A percentile compares a stretch with the other conserved stretches of the same genome.
These are phyloP conservation scores for Kodamaea suecica DNA, from an alignment of 1,139 yeast species.

Conservation along the genomic window DNA sequence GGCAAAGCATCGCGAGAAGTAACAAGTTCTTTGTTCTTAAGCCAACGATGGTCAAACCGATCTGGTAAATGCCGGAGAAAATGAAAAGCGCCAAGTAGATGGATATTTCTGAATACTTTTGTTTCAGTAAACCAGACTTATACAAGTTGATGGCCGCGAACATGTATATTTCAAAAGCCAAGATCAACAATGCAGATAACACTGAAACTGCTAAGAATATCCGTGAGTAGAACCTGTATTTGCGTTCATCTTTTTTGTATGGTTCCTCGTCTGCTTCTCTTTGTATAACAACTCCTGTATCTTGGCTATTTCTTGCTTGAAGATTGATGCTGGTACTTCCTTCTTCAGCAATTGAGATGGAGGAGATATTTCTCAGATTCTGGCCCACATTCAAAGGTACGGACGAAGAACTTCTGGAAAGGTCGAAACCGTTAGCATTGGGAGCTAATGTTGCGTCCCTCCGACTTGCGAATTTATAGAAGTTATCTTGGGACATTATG, in stretches of 20 bases:
- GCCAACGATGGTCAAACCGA: slow-evolving; percentile 42
- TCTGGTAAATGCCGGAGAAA: slow-evolving; percentile 25
- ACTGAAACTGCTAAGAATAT: slow-evolving; percentile 28
- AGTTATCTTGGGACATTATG: slow-evolving; percentile 9
- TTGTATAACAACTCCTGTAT: no score
- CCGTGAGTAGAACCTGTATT: slow-evolving; percentile 15
- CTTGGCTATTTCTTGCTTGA: no score
- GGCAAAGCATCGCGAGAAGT: slow-evolving; percentile 39
- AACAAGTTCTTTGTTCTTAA: slow-evolving; percentile 41
- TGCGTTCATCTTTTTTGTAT: slow-evolving; percentile 6
- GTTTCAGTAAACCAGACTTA: slow-evolving; percentile 15
- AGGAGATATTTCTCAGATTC: background rate
- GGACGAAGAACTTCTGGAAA: slow-evolving; percentile 3
- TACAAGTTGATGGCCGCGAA: slow-evolving; percentile 36
- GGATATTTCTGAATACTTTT: slow-evolving; percentile 19
- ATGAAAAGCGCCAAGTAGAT: slow-evolving; percentile 28
- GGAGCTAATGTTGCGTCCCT: slow-evolving; percentile 5
- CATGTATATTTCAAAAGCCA: slow-evolving; percentile 33
- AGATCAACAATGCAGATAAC: slow-evolving; percentile 27
- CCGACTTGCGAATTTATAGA: slow-evolving; percentile 14
- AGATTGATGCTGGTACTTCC: no score
- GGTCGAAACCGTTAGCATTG: background rate
- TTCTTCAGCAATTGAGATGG: no score
- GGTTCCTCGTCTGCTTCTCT: background rate
- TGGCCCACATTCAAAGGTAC: slow-evolving; percentile 3